Conservation (phyloP, 1,139 yeast species). For the Protomyces pachydermus region DNA sequence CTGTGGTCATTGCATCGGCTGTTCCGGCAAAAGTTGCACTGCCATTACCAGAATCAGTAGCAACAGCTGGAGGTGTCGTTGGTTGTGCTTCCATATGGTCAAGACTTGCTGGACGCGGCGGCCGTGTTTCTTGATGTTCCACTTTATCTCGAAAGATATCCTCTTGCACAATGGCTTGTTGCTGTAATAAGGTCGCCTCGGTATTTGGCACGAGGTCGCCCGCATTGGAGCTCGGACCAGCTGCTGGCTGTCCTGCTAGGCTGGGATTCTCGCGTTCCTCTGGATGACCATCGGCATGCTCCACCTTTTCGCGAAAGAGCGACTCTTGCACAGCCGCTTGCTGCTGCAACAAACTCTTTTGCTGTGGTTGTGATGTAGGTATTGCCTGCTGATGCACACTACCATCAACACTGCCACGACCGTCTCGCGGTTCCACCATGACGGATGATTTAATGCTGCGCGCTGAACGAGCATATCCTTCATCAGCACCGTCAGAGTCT, state of each 20-base stretch:
- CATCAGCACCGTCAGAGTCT: conserved; percentile 2
- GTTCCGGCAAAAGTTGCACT: neutral
- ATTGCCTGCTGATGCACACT: conserved; percentile 1
- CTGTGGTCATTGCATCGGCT: neutral
- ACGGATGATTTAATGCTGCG: conserved; percentile 20
- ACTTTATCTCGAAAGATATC: conserved; percentile 22
- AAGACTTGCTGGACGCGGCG: conserved; percentile 8
- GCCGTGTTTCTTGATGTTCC: neutral
- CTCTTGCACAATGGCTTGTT: conserved; percentile 20
- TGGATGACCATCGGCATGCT: neutral
- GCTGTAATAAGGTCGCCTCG: conserved; percentile 19
- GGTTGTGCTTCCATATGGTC: conserved; percentile 11
- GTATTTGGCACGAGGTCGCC: conserved; percentile 4
- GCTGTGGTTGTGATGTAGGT: neutral
- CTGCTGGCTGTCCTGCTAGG: conserved; percentile 8
- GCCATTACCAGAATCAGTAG: neutral
- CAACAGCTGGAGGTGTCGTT: neutral
- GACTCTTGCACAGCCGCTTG: conserved; percentile 23
- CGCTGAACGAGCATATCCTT: neutral
- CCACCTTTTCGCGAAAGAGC: conserved; percentile 15
- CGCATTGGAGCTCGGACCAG: conserved; percentile 13
- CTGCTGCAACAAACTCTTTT: conserved; percentile 9
- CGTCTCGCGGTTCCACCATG: conserved; percentile 17
- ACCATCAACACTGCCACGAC: conserved; percentile 13
- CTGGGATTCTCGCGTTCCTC: conserved; percentile 9